These are phyloP conservation scores for Aspergillus asperescens DNA, from an alignment of 495 filamentous ascomycete genomes.

Conservation along the genomic window DNA sequence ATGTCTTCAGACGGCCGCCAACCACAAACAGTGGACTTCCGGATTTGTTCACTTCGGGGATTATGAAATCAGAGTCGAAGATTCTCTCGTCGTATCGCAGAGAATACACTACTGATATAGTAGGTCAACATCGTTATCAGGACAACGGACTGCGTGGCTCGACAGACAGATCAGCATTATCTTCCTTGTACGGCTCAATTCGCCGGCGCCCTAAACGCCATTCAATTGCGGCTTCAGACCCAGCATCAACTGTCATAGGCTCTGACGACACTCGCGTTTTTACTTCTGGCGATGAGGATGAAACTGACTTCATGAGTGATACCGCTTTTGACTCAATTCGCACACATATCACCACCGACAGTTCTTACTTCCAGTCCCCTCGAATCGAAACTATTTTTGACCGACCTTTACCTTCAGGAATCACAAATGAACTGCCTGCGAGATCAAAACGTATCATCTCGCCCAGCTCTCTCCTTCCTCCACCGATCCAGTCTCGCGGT, in stretches of 20 bases:
- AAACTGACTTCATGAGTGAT: slow-evolving; percentile 80
- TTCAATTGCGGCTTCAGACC: slow-evolving; percentile 57
- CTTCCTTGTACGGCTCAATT: slow-evolving; percentile 29
- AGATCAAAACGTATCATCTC: slow-evolving; percentile 50
- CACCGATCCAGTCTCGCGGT: slow-evolving; percentile 23
- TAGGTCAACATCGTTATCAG: slow-evolving; percentile 4
- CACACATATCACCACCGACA: slow-evolving; percentile 66
- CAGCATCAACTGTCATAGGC: slow-evolving; percentile 72
- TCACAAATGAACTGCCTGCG: slow-evolving; percentile 52
- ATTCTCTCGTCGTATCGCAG: slow-evolving; percentile 24
- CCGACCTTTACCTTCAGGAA: slow-evolving; percentile 59
- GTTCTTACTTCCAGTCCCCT: slow-evolving; percentile 45
- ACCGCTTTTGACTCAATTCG: slow-evolving; percentile 88
- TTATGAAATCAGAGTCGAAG: slow-evolving; percentile 11
- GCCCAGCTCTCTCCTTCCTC: slow-evolving; percentile 38
- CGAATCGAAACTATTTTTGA: slow-evolving; percentile 87
- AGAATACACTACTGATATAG: slow-evolving; percentile 20
- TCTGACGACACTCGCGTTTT: slow-evolving; percentile 80
- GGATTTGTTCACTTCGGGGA: slow-evolving; percentile 4
- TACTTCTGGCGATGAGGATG: slow-evolving; percentile 75
- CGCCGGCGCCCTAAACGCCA: slow-evolving; percentile 40
- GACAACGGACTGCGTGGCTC: slow-evolving; percentile 20
- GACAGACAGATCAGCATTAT: slow-evolving; percentile 29
- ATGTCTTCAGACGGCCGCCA: slow-evolving; percentile 32
- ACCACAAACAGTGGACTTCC: slow-evolving; percentile 20